Conservation (phyloP, 1,284 basidiomycete genomes). For the Boletus smithii region DNA sequence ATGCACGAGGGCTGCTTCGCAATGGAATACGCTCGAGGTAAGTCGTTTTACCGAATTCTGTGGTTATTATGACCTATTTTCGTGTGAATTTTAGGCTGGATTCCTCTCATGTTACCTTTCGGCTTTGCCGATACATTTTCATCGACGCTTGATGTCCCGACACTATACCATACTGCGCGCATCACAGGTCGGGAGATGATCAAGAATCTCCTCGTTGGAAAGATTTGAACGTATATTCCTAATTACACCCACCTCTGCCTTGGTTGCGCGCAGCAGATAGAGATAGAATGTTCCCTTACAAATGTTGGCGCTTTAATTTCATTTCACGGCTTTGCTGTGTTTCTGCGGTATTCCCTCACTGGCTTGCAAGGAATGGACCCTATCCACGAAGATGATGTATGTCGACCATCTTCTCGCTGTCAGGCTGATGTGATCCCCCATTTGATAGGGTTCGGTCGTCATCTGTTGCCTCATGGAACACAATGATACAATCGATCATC, state of each 20-base stretch:
- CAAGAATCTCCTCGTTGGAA: conserved; percentile 78
- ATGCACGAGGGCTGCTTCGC: conserved; percentile 96
- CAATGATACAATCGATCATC: no score
- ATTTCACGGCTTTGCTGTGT: no score
- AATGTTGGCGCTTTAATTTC: no score
- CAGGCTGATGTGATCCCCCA: no score
- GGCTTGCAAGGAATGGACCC: no score
- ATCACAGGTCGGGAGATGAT: conserved; percentile 85
- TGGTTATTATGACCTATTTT: background rate
- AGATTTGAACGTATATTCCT: conserved; percentile 62
- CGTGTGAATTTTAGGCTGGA: conserved; percentile 62
- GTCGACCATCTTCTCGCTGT: no score
- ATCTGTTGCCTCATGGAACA: background rate
- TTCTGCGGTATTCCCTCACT: no score
- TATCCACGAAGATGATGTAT: no score
- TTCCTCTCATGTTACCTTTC: conserved; percentile 89
- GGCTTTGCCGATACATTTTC: conserved; percentile 84
- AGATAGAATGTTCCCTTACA: conserved; percentile 1
- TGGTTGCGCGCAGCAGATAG: background rate
- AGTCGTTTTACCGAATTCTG: conserved; percentile 19
- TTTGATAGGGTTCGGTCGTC: background rate
- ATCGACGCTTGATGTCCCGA: conserved; percentile 87
- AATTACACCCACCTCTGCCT: no score
- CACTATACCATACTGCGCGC: conserved; percentile 75
- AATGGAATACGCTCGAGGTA: conserved; percentile 91